Conservation (phyloP, 768 basidiomycete species). For the Podaxis sp. region DNA sequence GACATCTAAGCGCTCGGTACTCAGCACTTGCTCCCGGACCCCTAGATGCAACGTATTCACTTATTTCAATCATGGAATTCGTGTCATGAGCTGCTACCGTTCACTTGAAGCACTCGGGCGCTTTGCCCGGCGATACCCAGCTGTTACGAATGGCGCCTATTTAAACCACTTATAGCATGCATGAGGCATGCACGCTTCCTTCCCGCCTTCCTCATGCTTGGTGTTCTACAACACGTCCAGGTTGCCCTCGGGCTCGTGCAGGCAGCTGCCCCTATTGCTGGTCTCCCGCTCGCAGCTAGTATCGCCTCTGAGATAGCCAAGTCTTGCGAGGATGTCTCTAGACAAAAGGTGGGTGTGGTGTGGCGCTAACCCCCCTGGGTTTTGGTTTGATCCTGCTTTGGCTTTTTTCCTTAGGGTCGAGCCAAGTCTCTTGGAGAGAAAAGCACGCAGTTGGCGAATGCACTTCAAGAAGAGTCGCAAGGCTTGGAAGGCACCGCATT, state of each 20-base stretch:
- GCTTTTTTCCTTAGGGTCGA: constrained; percentile 33
- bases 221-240: constrained; percentile 18
- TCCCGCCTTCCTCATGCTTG: neutral
- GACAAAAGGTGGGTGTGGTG: constrained; percentile 46
- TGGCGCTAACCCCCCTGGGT: neutral
- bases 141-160: neutral
- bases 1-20: no score
- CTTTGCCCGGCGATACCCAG: neutral
- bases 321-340: constrained; percentile 44
- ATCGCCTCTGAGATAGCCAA: constrained; percentile 43
- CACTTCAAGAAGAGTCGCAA: constrained; percentile 40
- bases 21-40: no score
- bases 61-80: no score
- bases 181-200: neutral
- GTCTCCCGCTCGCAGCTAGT: constrained; percentile 47
- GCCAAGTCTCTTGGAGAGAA: constrained; percentile 39
- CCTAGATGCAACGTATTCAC: no score
- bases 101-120: neutral
- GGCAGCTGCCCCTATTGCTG: constrained; percentile 41
- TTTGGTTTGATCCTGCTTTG: neutral
- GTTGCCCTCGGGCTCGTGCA: constrained; percentile 32
- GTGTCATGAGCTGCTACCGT: neutral
- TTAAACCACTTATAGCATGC: neutral
- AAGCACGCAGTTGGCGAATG: constrained; percentile 38
- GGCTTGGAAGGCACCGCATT: constrained; percentile 42